phyloP scores from a whole-genome alignment of 2,329 filamentous ascomycete genomes.

The Ceratocystis alfenasii region DNA sequence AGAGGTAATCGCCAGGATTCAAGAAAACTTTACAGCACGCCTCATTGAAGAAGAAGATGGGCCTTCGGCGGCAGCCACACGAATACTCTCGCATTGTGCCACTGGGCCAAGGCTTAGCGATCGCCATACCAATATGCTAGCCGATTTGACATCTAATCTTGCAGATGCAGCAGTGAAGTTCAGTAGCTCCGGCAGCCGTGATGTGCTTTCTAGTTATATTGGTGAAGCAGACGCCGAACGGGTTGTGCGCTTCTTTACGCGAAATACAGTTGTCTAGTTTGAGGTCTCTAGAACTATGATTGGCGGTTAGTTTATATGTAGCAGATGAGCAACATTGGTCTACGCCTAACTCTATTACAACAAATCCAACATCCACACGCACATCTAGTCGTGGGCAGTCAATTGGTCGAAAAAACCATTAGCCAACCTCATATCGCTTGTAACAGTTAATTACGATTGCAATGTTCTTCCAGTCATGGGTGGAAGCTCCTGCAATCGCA shows the following conservation, averaged over 20 bases:
- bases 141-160: constrained; percentile 27
- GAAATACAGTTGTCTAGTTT: constrained; percentile 20
- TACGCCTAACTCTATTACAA: background rate
- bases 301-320: background rate
- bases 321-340: background rate
- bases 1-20: constrained; percentile 32
- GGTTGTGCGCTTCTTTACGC: constrained; percentile 28
- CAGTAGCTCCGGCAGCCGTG: constrained; percentile 23
- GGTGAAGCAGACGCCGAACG: constrained; percentile 27
- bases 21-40: constrained; percentile 25
- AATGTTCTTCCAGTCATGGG: background rate
- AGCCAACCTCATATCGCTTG: background rate
- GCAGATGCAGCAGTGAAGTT: constrained; percentile 26
- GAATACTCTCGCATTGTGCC: constrained; percentile 26
- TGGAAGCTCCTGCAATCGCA: background rate
- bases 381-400: no score
- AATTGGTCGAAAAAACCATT: background rate
- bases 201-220: constrained; percentile 26
- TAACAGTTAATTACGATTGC: background rate
- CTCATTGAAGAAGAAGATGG: constrained; percentile 6
- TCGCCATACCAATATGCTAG: constrained; percentile 27
- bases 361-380: no score
- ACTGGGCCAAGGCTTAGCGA: constrained; percentile 26
- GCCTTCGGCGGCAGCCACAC: background rate
- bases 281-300: background rate